Base-by-base conservation (phyloP, 768 basidiomycete genomes). In the Leccinum sublutescens region DNA sequence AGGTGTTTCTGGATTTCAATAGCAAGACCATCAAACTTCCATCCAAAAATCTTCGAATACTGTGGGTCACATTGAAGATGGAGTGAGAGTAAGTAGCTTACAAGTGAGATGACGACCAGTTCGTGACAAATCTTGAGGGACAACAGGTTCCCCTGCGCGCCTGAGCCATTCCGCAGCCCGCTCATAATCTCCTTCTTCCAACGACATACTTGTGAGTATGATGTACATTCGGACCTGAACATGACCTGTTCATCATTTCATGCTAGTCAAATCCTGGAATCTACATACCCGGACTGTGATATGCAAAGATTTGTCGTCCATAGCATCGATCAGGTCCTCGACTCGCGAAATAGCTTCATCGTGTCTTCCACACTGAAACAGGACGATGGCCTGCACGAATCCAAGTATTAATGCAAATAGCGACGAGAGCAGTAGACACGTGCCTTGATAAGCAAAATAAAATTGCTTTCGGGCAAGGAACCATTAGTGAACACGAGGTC, bases 401-500 rank as follows among this genome's bases (percentile, higher is more conserved):
- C 23, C 23, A 27, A 5, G 4, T 0, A 15, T 53, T 2, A 1
- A 11, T 19, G 40, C 4, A 19, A 29, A 17, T 4, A 34, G 11
- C 33, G 11, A 1, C 0, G 0, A 21, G 0, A 5, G 19, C 9
- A 4, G 21, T 33, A 1, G 49, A 3, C 1, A 2, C n/a, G 15
- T 17, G 50, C 64, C 61, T 63, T 66, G 23, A 66, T 54, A 3
- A 57, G 27, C n/a, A 66, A 40, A 5, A 62, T 53, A 38, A 59
- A 38, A 2, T 27, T 40, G 11, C 19, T 59, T n/a, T 66, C 64
- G 3, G 6, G 8, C 4, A 47, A 7, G 11, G 21, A 25, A 23
- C 31, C n/a, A 0, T 57, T 17, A 1, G 5, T 25, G 23, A 25
- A 25, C 3, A 25, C 23, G 23, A 25, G 23, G 23, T 25, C 23